Percentiles rank a stretch among this genome's conserved stretches.
phyloP scores from a whole-genome alignment of 169 alveolate species.

The Perkinsus olseni region DNA sequence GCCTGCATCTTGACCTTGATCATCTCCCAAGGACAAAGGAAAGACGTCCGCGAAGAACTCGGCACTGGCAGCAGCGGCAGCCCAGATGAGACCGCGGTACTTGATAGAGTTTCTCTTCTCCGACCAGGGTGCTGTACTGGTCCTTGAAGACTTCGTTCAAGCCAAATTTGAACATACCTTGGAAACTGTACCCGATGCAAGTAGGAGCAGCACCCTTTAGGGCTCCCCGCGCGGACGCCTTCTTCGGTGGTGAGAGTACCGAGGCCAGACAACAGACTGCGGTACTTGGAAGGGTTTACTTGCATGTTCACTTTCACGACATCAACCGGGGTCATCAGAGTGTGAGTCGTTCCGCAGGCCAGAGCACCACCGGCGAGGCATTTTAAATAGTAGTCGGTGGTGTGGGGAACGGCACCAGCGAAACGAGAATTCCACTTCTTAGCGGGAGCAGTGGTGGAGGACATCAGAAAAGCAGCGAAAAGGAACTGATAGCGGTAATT shows the following conservation, averaged over 20 bases:
- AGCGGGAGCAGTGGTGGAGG: background rate
- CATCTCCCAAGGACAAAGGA: constrained; percentile 90
- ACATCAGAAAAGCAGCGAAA: background rate
- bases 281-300: constrained; percentile 63
- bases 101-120: constrained; percentile 61
- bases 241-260: constrained; percentile 3
- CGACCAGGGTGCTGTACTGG: constrained; percentile 56
- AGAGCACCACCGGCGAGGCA: constrained; percentile 88
- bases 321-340: constrained; percentile 83
- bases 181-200: constrained; percentile 80
- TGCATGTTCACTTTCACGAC: constrained; percentile 86
- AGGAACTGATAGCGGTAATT: background rate
- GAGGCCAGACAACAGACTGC: constrained; percentile 51
- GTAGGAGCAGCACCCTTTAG: constrained; percentile 60
- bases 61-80: constrained; percentile 86
- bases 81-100: constrained; percentile 78
- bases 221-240: background rate
- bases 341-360: constrained; percentile 90
- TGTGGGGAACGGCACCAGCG: constrained; percentile 27
- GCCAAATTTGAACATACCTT: constrained; percentile 90
- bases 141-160: constrained; percentile 88
- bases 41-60: constrained; percentile 86
- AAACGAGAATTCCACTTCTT: background rate
- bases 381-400: constrained; percentile 64
- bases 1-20: constrained; percentile 81